A percentile compares a stretch with the other conserved stretches of the same genome.
These are phyloP conservation scores for Theobroma grandiflorum DNA, from an alignment of 441 rosid genomes.

Conservation along the genomic window DNA sequence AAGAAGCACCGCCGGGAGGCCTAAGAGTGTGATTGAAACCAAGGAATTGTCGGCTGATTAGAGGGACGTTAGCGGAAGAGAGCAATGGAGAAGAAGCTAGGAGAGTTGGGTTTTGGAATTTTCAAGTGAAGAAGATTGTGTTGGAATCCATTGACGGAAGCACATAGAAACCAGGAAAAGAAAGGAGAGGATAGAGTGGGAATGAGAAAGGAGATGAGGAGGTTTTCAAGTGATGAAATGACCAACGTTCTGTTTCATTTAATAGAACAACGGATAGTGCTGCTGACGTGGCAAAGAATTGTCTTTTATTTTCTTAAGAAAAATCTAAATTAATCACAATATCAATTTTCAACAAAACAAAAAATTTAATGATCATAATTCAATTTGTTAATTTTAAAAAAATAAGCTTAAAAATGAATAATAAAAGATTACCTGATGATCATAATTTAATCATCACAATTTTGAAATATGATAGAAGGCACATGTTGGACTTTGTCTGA, in stretches of 20 bases:
- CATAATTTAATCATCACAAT: neutral
- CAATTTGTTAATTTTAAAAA: no score
- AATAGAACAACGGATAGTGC: conserved; percentile 31
- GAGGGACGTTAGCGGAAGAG: conserved; percentile 43
- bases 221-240: conserved; percentile 13
- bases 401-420: no score
- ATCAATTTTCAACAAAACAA: neutral
- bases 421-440: no score
- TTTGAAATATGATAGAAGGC: no score
- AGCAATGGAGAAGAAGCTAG: conserved; percentile 41
- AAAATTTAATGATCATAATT: no score
- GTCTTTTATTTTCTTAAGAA: neutral
- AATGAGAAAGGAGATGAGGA: conserved; percentile 29
- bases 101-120: conserved; percentile 48
- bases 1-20: conserved; percentile 47
- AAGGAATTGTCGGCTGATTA: conserved; percentile 54
- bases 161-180: neutral
- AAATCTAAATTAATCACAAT: neutral
- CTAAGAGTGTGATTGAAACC: conserved; percentile 56
- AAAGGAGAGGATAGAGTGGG: conserved; percentile 12
- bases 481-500: neutral
- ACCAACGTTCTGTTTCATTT: conserved; percentile 12
- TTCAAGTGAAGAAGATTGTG: conserved; percentile 41
- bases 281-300: conserved; percentile 38
- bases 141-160: conserved; percentile 45